Evolutionary conservation across 2,329 filamentous ascomycete genomes (phyloP), one percentile per base, ranked within the genome.

Genomic region (Metarhizium robertsii): DNA sequence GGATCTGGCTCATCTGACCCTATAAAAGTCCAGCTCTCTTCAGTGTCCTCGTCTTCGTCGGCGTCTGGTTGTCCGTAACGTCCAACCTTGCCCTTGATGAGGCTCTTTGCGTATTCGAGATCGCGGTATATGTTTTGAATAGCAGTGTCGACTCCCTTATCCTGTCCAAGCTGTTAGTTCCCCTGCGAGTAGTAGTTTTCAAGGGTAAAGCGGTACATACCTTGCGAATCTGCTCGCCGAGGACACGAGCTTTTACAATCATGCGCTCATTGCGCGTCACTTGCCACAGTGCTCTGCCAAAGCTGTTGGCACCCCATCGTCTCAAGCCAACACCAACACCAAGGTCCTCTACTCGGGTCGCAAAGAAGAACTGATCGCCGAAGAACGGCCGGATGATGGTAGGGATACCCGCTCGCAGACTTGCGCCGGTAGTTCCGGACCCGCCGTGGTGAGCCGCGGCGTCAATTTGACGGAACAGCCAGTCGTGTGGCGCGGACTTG

Each of bases 341-440:
- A 6, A 99, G 77, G 65, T 97, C 92, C 69, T 97, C 91, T 1
- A 97, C 88, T 4, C 94, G 81, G 34, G 79, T 83, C 6, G 91
- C 94, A 64, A 95, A 97, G 76, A 99, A 99, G 77, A 88, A 96
- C 67, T 99, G 94, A 64, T 99, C 94, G 5, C 94, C 94, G 66
- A 99, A 99, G 75, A 97, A 99, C 0, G 94, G 94, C 58, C 92
- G 89, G 66, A 97, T 88, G 60, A 99, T 92, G 0, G 94, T 97
- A 0, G 94, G 94, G 5, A 96, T 83, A 2, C 94, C 94, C 0
- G 92, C 92, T 53, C 94, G 81, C 51, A 99, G 76, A 69, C 90
- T 95, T 1, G 94, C 94, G 2, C 94, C 94, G 0, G 94, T 99
- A 0, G 94, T 99, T 2, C 94, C 94, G 4, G 91, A 90, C 5